These are phyloP conservation scores for Komagataella kurtzmanii DNA, from an alignment of 805 yeast genomes.

Conservation along the genomic window DNA sequence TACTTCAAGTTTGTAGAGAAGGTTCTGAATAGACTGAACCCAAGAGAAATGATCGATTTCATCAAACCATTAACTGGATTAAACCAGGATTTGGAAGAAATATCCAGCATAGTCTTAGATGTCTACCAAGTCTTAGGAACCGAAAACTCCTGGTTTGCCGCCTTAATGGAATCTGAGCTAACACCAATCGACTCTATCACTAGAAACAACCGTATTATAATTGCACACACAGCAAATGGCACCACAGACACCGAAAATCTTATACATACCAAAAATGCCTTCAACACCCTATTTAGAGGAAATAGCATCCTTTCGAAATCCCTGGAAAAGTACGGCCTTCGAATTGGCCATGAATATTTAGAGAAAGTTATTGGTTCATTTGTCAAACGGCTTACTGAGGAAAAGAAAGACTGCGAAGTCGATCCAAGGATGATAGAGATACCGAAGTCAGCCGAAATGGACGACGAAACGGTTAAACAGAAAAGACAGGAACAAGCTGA, in stretches of 20 bases:
- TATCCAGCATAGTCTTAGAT: constrained; percentile 50
- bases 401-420: constrained; percentile 55
- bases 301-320: constrained; percentile 74
- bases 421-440: constrained; percentile 42
- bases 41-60: constrained; percentile 36
- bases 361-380: constrained; percentile 63
- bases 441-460: constrained; percentile 20
- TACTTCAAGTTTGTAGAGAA: constrained; percentile 51
- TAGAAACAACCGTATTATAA: constrained; percentile 22
- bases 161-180: constrained; percentile 57
- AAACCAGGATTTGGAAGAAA: constrained; percentile 31
- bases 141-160: constrained; percentile 63
- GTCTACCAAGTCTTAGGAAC: constrained; percentile 58
- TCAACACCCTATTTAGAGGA: constrained; percentile 68
- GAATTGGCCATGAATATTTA: constrained; percentile 71
- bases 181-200: constrained; percentile 30
- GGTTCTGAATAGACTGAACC: constrained; percentile 39
- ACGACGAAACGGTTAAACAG: constrained; percentile 6
- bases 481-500: constrained; percentile 7
- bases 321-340: constrained; percentile 59
- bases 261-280: constrained; percentile 20
- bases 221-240: constrained; percentile 9
- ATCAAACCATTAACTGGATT: constrained; percentile 20
- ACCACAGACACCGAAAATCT: constrained; percentile 15
- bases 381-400: constrained; percentile 34